Percentiles rank a stretch among this genome's conserved stretches.
These are phyloP conservation scores for Tetrahymena elliotti DNA, from an alignment of 73 alveolate species.

Conservation along the genomic window DNA sequence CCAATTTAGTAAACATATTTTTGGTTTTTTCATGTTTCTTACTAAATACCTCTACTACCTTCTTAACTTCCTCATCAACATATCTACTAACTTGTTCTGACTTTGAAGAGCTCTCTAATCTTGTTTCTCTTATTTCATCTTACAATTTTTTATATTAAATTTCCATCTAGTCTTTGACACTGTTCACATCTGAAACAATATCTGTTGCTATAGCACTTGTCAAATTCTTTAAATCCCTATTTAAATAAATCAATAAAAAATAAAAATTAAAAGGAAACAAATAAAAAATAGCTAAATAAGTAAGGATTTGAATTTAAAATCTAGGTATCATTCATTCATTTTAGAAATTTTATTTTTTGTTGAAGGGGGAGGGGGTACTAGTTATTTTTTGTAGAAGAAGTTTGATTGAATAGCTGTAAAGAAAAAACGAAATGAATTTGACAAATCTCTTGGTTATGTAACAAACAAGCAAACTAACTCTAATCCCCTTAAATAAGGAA, in stretches of 20 bases:
- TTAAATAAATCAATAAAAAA: background rate
- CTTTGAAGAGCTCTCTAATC: slow-evolving; percentile 10
- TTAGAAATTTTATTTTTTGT: too few species aligned
- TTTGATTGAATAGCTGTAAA: too few species aligned
- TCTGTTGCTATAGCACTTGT: slow-evolving; percentile 35
- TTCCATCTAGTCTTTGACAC: slow-evolving; percentile 20
- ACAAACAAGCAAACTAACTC: too few species aligned
- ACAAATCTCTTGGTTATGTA: too few species aligned
- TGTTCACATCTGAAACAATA: slow-evolving; percentile 26
- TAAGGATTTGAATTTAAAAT: too few species aligned
- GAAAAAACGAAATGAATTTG: too few species aligned
- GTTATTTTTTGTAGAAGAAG: too few species aligned
- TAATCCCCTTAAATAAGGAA: too few species aligned
- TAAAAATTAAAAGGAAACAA: too few species aligned
- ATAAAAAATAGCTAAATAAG: too few species aligned
- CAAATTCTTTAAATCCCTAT: slow-evolving; percentile 23
- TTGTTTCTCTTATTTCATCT: background rate
- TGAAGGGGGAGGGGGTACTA: too few species aligned
- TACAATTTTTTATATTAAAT: background rate
- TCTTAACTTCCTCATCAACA: slow-evolving; percentile 26
- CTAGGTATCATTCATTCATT: too few species aligned
- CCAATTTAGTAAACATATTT: slow-evolving; percentile 19
- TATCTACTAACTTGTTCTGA: slow-evolving; percentile 8
- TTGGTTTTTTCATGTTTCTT: slow-evolving; percentile 23
- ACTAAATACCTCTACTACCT: slow-evolving; percentile 3